These are phyloP conservation scores for Colletotrichum spinosum DNA, from an alignment of 2,329 filamentous ascomycete species.

Conservation along the genomic window DNA sequence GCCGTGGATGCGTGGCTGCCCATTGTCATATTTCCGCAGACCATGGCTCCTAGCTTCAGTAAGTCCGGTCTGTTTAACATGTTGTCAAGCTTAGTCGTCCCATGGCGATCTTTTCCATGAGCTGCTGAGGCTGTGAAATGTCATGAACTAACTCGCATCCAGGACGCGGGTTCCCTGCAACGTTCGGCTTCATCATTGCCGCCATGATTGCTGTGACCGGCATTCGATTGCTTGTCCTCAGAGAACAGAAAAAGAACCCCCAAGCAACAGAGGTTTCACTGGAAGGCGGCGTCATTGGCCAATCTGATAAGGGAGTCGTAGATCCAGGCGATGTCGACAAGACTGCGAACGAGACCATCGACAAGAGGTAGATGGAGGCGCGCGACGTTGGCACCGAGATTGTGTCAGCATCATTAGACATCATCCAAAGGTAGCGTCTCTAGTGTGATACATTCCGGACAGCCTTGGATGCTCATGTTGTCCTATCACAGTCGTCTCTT, in stretches of 20 bases:
- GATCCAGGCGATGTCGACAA: neutral
- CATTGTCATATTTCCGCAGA: constrained; percentile 24
- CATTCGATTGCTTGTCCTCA: constrained; percentile 16
- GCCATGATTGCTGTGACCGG: constrained; percentile 14
- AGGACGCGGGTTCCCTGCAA: constrained; percentile 36
- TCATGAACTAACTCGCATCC: neutral
- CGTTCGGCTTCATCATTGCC: constrained; percentile 33
- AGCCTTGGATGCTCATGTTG: no score
- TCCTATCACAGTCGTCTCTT: no score
- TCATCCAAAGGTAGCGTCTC: no score
- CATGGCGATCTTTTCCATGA: no score
- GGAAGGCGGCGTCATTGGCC: neutral
- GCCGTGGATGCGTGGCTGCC: constrained; percentile 31
- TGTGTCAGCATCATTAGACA: no score
- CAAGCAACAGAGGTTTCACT: constrained; percentile 7
- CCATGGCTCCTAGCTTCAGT: constrained; percentile 26
- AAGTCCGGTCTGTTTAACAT: neutral
- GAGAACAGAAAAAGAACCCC: constrained; percentile 26
- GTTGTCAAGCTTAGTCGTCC: no score
- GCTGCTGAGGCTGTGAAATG: no score
- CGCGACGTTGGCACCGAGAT: no score
- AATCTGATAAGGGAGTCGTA: neutral
- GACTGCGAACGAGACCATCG: neutral
- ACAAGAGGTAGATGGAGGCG: no score
- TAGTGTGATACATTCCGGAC: no score